A percentile compares a stretch with the other conserved stretches of the same genome.
These are phyloP conservation scores for Euphrasia arctica DNA, from an alignment of 305 asterid species.

Conservation along the genomic window DNA sequence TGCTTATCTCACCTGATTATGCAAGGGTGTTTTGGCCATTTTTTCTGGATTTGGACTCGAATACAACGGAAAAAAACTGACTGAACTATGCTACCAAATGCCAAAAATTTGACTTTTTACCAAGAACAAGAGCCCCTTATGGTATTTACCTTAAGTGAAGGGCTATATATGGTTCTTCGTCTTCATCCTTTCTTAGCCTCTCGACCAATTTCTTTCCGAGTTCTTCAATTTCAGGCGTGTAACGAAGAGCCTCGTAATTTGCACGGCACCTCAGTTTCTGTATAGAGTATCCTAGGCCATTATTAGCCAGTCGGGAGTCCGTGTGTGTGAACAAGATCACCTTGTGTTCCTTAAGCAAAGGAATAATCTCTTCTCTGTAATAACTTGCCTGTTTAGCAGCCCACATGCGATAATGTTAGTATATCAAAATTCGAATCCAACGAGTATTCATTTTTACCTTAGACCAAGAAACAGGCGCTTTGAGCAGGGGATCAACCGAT, in stretches of 20 bases:
- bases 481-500: slow-evolving; percentile 41
- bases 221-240: slow-evolving; percentile 63
- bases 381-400: slow-evolving; percentile 58
- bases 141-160: slow-evolving; percentile 75
- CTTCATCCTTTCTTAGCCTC: slow-evolving; percentile 45
- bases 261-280: slow-evolving; percentile 89
- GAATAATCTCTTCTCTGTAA: slow-evolving; percentile 62
- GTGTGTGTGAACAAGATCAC: slow-evolving; percentile 75
- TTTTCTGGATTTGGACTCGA: too few species aligned
- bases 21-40: too few species aligned
- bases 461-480: slow-evolving; percentile 91
- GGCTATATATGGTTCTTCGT: slow-evolving; percentile 55
- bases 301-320: slow-evolving; percentile 81
- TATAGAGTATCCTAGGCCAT: slow-evolving; percentile 55
- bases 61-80: too few species aligned
- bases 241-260: slow-evolving; percentile 75
- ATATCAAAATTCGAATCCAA: too few species aligned
- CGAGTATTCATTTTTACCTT: slow-evolving; percentile 38
- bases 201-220: slow-evolving; percentile 57
- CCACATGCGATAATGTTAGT: neutral
- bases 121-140: neutral
- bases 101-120: neutral
- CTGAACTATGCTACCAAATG: neutral
- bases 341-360: slow-evolving; percentile 54
- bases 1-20: too few species aligned